These are phyloP conservation scores for Mortierella sp. DNA, from an alignment of 371 early-diverging fungal genomes.

Conservation along the genomic window DNA sequence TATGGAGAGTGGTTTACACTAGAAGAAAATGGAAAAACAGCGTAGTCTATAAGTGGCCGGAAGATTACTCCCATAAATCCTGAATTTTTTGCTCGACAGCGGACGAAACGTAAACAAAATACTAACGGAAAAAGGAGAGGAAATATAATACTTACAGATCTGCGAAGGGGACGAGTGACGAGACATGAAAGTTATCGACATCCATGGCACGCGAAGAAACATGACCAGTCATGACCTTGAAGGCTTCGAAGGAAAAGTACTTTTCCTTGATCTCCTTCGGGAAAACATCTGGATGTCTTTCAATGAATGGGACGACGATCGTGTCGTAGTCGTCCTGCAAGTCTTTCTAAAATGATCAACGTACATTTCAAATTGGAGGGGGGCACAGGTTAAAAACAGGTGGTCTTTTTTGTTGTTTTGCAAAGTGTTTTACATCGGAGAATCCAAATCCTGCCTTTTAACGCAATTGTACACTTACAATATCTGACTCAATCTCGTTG, in stretches of 20 bases:
- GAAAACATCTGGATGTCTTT: slow-evolving; percentile 66
- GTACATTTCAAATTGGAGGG: no score
- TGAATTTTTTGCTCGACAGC: no score
- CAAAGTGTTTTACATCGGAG: no score
- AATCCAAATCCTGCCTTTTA: no score
- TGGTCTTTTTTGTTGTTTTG: no score
- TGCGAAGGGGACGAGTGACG: slow-evolving; percentile 88
- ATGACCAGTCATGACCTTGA: slow-evolving; percentile 68
- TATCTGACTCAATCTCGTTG: slow-evolving; percentile 44
- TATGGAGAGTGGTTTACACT: slow-evolving; percentile 45
- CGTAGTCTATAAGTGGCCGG: not conserved
- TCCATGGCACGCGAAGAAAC: slow-evolving; percentile 86
- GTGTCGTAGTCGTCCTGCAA: slow-evolving; percentile 71
- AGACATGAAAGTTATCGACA: slow-evolving; percentile 84
- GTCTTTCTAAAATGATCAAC: slow-evolving; percentile 56
- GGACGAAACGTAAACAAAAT: not conserved
- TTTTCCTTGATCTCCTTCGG: slow-evolving; percentile 51
- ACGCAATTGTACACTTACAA: no score
- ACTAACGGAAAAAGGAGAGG: not conserved
- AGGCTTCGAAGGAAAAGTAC: slow-evolving; percentile 67
- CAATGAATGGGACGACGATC: slow-evolving; percentile 69
- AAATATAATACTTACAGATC: slow-evolving; percentile 67
- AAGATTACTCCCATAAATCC: no score
- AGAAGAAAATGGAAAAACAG: not conserved
- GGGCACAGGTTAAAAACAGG: no score